Evolutionary conservation across 495 filamentous ascomycete species (phyloP).

Genomic region (Xylaria grammica): DNA sequence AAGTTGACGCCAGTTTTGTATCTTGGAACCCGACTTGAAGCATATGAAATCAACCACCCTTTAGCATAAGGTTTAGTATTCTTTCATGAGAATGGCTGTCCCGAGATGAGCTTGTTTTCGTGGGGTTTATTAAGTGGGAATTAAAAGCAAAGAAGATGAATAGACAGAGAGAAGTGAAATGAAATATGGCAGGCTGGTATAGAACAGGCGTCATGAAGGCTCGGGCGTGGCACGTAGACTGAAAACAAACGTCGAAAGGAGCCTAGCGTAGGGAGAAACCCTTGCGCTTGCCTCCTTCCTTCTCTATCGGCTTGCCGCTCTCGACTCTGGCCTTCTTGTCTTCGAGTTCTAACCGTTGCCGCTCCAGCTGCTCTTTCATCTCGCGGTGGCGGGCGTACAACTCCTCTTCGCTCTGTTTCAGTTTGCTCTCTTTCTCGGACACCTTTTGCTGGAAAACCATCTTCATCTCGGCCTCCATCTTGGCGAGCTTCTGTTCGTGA

Average conservation of each 20-base stretch:
- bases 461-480: constrained; percentile 99
- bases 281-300: constrained; percentile 95
- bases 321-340: constrained; percentile 96
- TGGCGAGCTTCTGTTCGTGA: constrained; percentile 98
- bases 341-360: constrained; percentile 90
- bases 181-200: constrained; percentile 54
- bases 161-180: constrained; percentile 52
- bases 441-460: constrained; percentile 99
- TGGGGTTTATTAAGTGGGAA: constrained; percentile 50
- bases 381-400: constrained; percentile 95
- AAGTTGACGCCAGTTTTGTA: constrained; percentile 23
- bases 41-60: constrained; percentile 9
- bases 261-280: constrained; percentile 95
- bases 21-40: constrained; percentile 28
- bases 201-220: constrained; percentile 54
- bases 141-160: constrained; percentile 52
- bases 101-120: constrained; percentile 27
- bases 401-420: constrained; percentile 99
- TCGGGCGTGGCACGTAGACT: constrained; percentile 51
- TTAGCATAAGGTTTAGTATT: constrained; percentile 28
- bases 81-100: constrained; percentile 10
- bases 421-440: constrained; percentile 97
- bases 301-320: constrained; percentile 91
- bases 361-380: constrained; percentile 99
- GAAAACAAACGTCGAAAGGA: constrained; percentile 28